phyloP scores from a whole-genome alignment of 257 asterid genomes.

The Solanum bulbocastanum region DNA sequence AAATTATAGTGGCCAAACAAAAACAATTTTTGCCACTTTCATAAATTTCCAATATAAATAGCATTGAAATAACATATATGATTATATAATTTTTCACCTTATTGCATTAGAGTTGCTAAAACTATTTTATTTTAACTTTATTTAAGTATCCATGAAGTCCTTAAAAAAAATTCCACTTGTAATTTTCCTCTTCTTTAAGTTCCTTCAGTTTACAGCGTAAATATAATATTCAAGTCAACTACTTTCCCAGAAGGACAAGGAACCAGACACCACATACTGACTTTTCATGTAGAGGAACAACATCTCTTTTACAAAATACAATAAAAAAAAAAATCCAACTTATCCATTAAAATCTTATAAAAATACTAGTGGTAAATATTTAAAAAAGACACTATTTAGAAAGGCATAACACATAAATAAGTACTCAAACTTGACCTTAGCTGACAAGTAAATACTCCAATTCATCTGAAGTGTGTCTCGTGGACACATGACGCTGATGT shows the following conservation, averaged over 20 bases:
- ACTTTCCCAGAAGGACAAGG: not conserved
- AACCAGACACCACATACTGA: not conserved
- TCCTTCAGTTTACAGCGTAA: not conserved
- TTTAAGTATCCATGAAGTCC: not conserved
- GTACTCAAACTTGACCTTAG: not conserved
- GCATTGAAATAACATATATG: not conserved
- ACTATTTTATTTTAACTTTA: not conserved
- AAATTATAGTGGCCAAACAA: not conserved
- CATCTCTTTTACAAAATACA: not conserved
- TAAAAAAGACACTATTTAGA: not conserved
- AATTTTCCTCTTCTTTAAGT: not conserved
- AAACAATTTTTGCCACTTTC: not conserved
- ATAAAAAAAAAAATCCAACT: no score
- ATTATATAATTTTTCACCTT: not conserved
- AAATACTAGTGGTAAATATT: not conserved
- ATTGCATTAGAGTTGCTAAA: not conserved
- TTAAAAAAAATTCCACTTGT: not conserved
- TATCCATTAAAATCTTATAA: not conserved
- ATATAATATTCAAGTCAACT: not conserved
- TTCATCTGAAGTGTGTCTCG: accelerated
- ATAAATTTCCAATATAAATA: not conserved
- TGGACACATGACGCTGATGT: not conserved
- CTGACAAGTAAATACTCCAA: not conserved
- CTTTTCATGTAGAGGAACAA: not conserved
- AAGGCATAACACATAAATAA: accelerated